A percentile compares a stretch with the other conserved stretches of the same genome.
phyloP scores from a whole-genome alignment of 176 grass and related monocot genomes.

The Stipa capillata region DNA sequence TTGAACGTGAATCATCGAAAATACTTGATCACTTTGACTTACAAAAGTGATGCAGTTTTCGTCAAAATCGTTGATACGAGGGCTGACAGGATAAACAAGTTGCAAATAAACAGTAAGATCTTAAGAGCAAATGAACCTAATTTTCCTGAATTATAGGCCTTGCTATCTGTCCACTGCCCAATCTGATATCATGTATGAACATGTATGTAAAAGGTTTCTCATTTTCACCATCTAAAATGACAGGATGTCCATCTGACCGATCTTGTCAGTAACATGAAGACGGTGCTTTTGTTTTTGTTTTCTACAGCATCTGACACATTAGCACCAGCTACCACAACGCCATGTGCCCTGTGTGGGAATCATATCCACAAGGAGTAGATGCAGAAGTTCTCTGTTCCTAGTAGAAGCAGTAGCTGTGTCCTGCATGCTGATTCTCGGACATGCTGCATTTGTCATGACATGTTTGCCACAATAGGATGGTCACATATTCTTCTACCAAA shows the following conservation, averaged over 20 bases:
- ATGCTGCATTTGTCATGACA: slow-evolving; percentile 16
- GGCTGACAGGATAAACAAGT: neutral
- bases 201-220: slow-evolving; percentile 85
- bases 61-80: neutral
- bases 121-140: slow-evolving; percentile 48
- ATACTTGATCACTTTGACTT: neutral
- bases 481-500: slow-evolving; percentile 16
- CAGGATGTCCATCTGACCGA: slow-evolving; percentile 26
- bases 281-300: no score
- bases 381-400: slow-evolving; percentile 14
- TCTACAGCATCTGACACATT: slow-evolving; percentile 22
- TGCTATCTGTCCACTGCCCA: slow-evolving; percentile 48
- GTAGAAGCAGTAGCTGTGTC: slow-evolving; percentile 15
- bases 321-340: slow-evolving; percentile 1
- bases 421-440: slow-evolving; percentile 31
- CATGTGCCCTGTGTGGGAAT: slow-evolving; percentile 8
- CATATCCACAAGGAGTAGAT: neutral
- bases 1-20: neutral
- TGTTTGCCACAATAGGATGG: slow-evolving; percentile 11
- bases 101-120: neutral
- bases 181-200: slow-evolving; percentile 42
- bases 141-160: slow-evolving; percentile 58
- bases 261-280: slow-evolving; percentile 24
- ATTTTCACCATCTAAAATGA: slow-evolving; percentile 53
- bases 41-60: slow-evolving; percentile 3